These are phyloP conservation scores for Eutypella sp. DNA, from an alignment of 2,329 filamentous ascomycete species.

Conservation along the genomic window DNA sequence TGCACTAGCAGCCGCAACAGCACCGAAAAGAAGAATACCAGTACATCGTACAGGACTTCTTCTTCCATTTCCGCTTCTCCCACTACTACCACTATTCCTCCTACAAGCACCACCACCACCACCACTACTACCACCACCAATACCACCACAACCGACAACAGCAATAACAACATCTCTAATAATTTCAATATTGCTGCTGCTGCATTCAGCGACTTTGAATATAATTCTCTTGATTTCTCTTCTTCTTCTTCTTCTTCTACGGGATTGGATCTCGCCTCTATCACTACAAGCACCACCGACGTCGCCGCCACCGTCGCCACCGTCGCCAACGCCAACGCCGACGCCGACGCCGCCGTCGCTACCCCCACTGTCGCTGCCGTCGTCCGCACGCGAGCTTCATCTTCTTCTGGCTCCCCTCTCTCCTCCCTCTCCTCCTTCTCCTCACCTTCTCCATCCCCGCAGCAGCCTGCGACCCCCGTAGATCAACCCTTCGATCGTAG, in stretches of 20 bases:
- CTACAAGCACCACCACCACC: conserved; percentile 36
- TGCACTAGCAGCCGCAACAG: conserved; percentile 21
- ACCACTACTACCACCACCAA: conserved; percentile 17
- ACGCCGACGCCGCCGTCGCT: too few species aligned
- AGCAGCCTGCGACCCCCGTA: conserved; percentile 41
- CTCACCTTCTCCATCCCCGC: conserved; percentile 35
- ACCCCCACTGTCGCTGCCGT: too few species aligned
- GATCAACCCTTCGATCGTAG: conserved; percentile 26
- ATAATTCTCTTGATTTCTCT: too few species aligned
- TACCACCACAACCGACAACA: conserved; percentile 10
- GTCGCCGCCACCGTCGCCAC: too few species aligned
- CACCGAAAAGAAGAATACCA: conserved; percentile 18
- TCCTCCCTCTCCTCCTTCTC: too few species aligned
- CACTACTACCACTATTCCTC: conserved; percentile 34
- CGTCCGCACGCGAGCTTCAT: too few species aligned
- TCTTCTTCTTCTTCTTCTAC: conserved; percentile 4
- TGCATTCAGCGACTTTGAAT: too few species aligned
- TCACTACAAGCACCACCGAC: conserved; percentile 28
- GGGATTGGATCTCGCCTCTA: conserved; percentile 12
- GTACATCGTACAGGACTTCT: conserved; percentile 11
- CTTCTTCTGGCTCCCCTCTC: too few species aligned
- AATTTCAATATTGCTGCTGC: too few species aligned
- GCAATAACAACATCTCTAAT: conserved; percentile 18
- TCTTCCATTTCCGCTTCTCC: conserved; percentile 26
- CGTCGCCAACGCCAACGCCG: too few species aligned